phyloP scores from a whole-genome alignment of 179 eudicot species.

The Carnegiea gigantea region DNA sequence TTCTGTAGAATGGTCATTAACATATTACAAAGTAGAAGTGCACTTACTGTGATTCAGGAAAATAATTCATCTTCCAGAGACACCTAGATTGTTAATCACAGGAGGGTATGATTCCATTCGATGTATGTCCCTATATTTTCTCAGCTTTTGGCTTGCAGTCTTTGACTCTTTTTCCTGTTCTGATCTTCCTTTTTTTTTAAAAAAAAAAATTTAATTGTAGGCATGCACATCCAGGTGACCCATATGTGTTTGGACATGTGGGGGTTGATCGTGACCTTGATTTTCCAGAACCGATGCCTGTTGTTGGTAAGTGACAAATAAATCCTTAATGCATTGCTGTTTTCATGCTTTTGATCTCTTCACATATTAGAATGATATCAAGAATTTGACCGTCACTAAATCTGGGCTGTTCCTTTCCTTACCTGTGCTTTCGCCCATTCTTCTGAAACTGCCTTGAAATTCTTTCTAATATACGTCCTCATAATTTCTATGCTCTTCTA shows the following conservation, averaged over 20 bases:
- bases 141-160: constrained; percentile 9
- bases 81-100: not conserved
- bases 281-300: constrained; percentile 99
- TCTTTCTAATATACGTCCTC: not conserved
- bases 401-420: constrained; percentile 3
- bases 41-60: not conserved
- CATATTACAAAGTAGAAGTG: not conserved
- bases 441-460: not conserved
- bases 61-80: not conserved
- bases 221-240: constrained; percentile 99
- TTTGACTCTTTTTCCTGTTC: constrained; percentile 23
- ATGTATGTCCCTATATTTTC: not conserved
- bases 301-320: constrained; percentile 65
- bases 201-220: constrained; percentile 33
- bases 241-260: constrained; percentile 95
- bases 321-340: not conserved
- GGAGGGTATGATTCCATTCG: not conserved
- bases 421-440: not conserved
- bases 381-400: constrained; percentile 5
- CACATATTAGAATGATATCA: not conserved
- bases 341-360: constrained; percentile 2
- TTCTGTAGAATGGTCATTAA: not conserved
- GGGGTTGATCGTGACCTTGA: constrained; percentile 90
- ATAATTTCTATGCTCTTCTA: not conserved
- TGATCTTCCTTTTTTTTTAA: constrained; percentile 16